Base-by-base conservation (phyloP, 768 basidiomycete species). In the Pleurotus tuber-regium region DNA sequence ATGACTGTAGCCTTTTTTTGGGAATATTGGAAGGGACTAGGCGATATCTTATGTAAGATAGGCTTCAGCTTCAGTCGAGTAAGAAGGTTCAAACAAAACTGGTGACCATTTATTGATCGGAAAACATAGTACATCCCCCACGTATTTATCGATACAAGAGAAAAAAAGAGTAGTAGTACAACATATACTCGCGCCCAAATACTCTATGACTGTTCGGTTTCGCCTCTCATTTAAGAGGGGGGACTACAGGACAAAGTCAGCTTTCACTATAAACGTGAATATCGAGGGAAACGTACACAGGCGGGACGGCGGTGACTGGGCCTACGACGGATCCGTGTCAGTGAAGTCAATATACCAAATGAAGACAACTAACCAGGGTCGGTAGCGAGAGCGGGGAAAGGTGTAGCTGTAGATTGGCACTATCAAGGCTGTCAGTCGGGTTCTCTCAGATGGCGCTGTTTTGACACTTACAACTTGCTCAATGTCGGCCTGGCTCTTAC, bases 391-490 rank as follows among this genome's bases (percentile, higher is more conserved):
- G 46, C 46, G 28, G 46, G 46, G 46, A 47, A 47, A 10, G 46
- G 46, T 18, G 46, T 47, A 19, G 46, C 46, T 31, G 46, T 23
- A 9, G 46, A 14, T 21, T 47, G 12, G 29, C 46, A 47, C 46
- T 47, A 35, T 16, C 3, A n/a, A n/a, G n/a, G n/a, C n/a, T n/a
- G n/a, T n/a, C n/a, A n/a, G 40, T 8, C 2, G 21, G 4, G 16
- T 25, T 1, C 4, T 23, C 11, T 23, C 21, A 25, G 16, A 11
- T 25, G 2, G 23, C 8, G 5, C 23, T 23, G 4, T 19, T 10
- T 1, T 29, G 31, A 43, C 23, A 46, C 52, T 50, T 47, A 61
- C 61, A 43, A 66, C 66, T 29, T 64, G 63, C 46, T 70, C 64
- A 35, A 70, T 60, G 49, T 67, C 62, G 8, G 39, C 44, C 54